Evolutionary conservation across 768 basidiomycete species (phyloP).

Genomic region (Tephrocybe sp.): DNA sequence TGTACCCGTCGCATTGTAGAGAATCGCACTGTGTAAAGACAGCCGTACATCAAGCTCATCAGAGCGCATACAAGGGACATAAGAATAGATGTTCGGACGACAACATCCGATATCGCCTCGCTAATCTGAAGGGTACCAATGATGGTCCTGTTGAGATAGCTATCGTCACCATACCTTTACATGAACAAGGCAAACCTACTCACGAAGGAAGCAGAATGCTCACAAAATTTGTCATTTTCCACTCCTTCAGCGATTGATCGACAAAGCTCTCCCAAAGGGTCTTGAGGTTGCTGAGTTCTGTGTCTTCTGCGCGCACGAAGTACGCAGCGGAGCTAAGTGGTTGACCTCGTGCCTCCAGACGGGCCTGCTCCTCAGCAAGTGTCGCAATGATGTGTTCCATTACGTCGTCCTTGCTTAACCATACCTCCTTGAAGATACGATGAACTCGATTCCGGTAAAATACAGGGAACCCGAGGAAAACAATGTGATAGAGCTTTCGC

Average conservation of each 20-base stretch:
- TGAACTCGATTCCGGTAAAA: conserved; percentile 1
- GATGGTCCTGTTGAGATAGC: conserved; percentile 47
- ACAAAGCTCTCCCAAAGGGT: conserved; percentile 69
- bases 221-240: conserved; percentile 74
- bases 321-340: conserved; percentile 1
- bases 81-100: conserved; percentile 59
- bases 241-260: conserved; percentile 62
- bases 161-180: neutral
- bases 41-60: conserved; percentile 71
- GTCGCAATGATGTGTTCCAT: conserved; percentile 1
- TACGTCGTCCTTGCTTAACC: neutral
- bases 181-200: conserved; percentile 11
- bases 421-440: conserved; percentile 3
- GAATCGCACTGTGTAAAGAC: conserved; percentile 73
- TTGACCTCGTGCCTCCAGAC: neutral
- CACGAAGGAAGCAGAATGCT: conserved; percentile 57
- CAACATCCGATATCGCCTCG: conserved; percentile 49
- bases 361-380: neutral
- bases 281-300: neutral
- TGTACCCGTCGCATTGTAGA: conserved; percentile 70
- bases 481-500: neutral
- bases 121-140: conserved; percentile 62
- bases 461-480: neutral
- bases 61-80: conserved; percentile 64
- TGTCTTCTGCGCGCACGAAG: conserved; percentile 1